Conservation (phyloP, 2,329 filamentous ascomycete species). For the Aspergillus sp. region DNA sequence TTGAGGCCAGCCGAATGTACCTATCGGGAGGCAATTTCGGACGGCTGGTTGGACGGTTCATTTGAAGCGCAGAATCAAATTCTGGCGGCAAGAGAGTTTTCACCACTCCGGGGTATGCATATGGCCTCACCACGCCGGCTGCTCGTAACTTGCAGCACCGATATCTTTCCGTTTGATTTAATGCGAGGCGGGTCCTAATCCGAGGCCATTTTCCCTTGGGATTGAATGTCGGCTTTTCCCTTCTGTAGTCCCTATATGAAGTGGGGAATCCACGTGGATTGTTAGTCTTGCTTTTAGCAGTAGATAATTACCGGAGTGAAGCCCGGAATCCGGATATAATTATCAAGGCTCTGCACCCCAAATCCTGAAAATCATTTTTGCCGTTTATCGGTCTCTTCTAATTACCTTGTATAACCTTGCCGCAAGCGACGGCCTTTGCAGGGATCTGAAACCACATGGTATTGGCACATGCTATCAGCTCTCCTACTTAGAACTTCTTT, state of each 20-base stretch:
- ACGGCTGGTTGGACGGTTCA: not conserved
- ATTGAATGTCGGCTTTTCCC: not conserved
- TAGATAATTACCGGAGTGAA: not conserved
- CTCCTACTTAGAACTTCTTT: not conserved
- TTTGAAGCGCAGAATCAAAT: not conserved
- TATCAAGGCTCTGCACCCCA: constrained; percentile 6
- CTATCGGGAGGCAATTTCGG: not conserved
- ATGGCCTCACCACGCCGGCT: not conserved
- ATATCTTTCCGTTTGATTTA: not conserved
- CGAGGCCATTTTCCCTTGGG: not conserved
- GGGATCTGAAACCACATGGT: not conserved
- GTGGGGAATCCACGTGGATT: not conserved
- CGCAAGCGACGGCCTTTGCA: not conserved
- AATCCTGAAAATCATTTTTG: not conserved
- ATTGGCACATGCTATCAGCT: not conserved
- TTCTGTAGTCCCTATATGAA: not conserved
- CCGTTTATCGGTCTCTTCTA: not conserved
- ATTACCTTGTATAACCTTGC: not conserved
- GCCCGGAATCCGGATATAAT: constrained; percentile 3
- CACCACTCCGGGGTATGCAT: not conserved
- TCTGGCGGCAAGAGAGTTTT: not conserved
- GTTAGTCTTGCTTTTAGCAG: not conserved
- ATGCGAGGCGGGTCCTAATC: not conserved
- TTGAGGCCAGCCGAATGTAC: not conserved
- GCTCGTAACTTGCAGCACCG: not conserved